These are phyloP conservation scores for Dioscorea cayenensis DNA, from an alignment of 116 monocot species.

Conservation along the genomic window DNA sequence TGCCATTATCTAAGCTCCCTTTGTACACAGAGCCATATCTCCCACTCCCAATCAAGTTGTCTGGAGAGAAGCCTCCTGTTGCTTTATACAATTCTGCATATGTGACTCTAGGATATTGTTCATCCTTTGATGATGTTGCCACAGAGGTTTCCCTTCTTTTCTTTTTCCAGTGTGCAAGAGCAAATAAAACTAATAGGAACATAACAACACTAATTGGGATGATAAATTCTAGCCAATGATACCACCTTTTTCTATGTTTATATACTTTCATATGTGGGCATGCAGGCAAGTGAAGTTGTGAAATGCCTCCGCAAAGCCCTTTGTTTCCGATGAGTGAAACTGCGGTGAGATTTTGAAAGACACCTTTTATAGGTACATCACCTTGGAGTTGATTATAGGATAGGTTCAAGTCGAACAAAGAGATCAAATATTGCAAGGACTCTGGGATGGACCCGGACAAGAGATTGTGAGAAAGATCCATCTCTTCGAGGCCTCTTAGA, in stretches of 20 bases:
- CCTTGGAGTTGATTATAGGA: not conserved
- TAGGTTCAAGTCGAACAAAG: not conserved
- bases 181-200: not conserved
- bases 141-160: not conserved
- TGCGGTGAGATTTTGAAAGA: constrained; percentile 17
- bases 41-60: constrained; percentile 18
- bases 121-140: not conserved
- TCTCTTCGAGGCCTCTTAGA: not conserved
- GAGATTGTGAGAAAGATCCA: not conserved
- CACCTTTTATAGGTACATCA: constrained; percentile 12
- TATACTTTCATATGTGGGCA: not conserved
- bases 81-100: constrained; percentile 12
- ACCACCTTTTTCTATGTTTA: not conserved
- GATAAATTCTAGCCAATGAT: not conserved
- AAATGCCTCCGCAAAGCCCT: constrained; percentile 21
- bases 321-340: constrained; percentile 18
- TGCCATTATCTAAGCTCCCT: not conserved
- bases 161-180: not conserved
- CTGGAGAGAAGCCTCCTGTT: constrained; percentile 10
- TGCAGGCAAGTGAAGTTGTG: constrained; percentile 12
- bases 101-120: not conserved
- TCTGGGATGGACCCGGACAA: not conserved
- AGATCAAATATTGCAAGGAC: not conserved
- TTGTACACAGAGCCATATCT: constrained; percentile 15
- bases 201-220: not conserved